Conservation (phyloP, 768 basidiomycete genomes). For the Multifurca ochricompacta region DNA sequence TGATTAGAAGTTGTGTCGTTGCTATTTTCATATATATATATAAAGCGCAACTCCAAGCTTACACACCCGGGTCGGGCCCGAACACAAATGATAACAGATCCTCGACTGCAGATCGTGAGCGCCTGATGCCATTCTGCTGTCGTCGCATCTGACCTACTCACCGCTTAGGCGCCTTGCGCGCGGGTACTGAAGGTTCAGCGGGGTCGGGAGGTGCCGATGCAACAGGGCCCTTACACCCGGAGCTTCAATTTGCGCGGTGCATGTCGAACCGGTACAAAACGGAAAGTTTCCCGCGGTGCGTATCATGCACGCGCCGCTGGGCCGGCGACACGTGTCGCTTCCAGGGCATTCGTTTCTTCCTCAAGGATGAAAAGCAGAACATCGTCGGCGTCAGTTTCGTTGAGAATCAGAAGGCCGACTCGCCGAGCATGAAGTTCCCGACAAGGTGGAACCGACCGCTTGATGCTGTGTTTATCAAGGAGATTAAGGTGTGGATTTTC, state of each 20-base stretch:
- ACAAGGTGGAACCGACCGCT: conserved; percentile 58
- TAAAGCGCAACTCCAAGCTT: conserved; percentile 33
- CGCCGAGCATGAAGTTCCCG: conserved; percentile 57
- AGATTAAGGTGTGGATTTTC: conserved; percentile 47
- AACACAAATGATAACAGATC: neutral
- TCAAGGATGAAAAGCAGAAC: conserved; percentile 50
- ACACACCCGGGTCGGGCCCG: conserved; percentile 7
- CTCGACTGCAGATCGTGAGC: conserved; percentile 11
- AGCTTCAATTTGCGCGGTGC: conserved; percentile 72
- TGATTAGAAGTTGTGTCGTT: conserved; percentile 10
- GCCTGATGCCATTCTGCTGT: neutral
- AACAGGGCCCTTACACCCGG: conserved; percentile 41
- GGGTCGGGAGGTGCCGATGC: conserved; percentile 21
- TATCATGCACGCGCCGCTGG: conserved; percentile 81
- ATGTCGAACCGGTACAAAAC: conserved; percentile 74
- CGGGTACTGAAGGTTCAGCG: conserved; percentile 29
- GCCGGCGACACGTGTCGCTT: conserved; percentile 84
- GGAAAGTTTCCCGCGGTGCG: conserved; percentile 71
- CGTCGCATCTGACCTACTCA: conserved; percentile 1
- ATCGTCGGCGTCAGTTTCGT: conserved; percentile 65
- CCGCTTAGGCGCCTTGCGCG: conserved; percentile 23
- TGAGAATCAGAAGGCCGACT: conserved; percentile 51
- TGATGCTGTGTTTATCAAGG: conserved; percentile 39
- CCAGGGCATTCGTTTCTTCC: conserved; percentile 74
- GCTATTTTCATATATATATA: conserved; percentile 21